Percentiles rank a stretch among this genome's conserved stretches.
These are phyloP conservation scores for Erodium maritimum DNA, from an alignment of 345 rosid species.

Conservation along the genomic window DNA sequence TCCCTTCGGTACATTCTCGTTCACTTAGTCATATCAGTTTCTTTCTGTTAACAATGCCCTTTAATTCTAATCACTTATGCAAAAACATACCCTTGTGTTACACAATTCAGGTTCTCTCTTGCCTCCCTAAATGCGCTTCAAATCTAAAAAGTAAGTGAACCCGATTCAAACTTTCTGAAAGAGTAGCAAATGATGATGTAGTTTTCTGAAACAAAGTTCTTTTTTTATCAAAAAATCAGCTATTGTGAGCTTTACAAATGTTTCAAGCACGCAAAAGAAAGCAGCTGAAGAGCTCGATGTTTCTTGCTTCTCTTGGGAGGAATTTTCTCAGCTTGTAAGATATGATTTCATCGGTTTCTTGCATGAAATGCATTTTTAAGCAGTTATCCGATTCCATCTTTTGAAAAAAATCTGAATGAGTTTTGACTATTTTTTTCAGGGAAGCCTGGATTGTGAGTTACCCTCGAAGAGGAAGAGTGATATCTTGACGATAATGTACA, in stretches of 20 bases:
- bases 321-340: constrained; percentile 49
- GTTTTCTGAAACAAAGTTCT: neutral
- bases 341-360: neutral
- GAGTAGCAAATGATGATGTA: neutral
- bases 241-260: constrained; percentile 59
- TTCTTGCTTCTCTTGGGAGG: constrained; percentile 75
- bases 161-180: neutral
- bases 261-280: constrained; percentile 48
- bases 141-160: constrained; percentile 49
- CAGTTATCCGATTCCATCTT: no score
- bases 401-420: no score
- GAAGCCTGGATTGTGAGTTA: constrained; percentile 43
- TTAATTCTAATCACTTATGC: no score
- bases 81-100: no score
- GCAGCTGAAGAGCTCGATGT: constrained; percentile 63
- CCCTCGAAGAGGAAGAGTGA: constrained; percentile 56
- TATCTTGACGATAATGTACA: constrained; percentile 86
- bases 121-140: constrained; percentile 45
- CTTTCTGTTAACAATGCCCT: no score
- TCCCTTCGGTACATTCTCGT: constrained; percentile 47
- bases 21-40: neutral
- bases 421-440: constrained; percentile 21
- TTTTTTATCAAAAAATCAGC: constrained; percentile 22
- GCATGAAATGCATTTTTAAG: no score
- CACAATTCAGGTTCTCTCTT: constrained; percentile 73